Percentiles rank a stretch among this genome's conserved stretches.
Evolutionary conservation across 495 filamentous ascomycete species (phyloP).

Genomic region (Neurospora tetraspora): DNA sequence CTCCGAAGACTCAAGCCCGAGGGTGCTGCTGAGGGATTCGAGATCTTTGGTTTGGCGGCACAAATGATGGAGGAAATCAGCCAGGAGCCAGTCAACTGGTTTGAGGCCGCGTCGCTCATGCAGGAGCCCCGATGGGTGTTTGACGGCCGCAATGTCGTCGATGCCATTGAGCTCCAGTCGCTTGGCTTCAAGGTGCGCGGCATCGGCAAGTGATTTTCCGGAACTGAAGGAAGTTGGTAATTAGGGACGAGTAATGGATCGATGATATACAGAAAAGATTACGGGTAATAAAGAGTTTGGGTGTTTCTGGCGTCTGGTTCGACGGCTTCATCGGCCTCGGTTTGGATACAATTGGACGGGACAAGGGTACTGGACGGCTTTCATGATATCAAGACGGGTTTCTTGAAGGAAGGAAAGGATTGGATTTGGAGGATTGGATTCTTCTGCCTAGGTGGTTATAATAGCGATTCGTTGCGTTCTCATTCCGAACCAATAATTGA

Average conservation of each 20-base stretch:
- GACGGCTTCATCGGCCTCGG: not conserved
- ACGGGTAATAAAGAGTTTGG: not conserved
- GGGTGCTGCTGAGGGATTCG: slow-evolving; percentile 20
- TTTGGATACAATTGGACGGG: not conserved
- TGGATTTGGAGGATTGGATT: not conserved
- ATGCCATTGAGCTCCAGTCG: slow-evolving; percentile 14
- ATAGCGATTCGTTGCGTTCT: not conserved
- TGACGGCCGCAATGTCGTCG: slow-evolving; percentile 46
- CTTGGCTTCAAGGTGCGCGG: slow-evolving; percentile 19
- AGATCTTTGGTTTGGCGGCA: slow-evolving; percentile 46
- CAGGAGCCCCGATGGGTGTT: slow-evolving; percentile 59
- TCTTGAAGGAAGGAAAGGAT: not conserved
- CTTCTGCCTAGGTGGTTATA: not conserved
- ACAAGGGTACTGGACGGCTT: not conserved
- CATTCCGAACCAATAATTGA: not conserved
- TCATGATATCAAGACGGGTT: not conserved
- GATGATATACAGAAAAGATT: not conserved
- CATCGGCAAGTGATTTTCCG: slow-evolving; percentile 14
- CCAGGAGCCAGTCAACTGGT: slow-evolving; percentile 41
- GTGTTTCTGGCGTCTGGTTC: not conserved
- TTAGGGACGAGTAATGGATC: not conserved
- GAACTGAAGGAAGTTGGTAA: not conserved
- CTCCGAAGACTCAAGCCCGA: slow-evolving; percentile 13
- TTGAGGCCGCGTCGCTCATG: slow-evolving; percentile 43
- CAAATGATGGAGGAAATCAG: slow-evolving; percentile 42